Evolutionary conservation across 1,139 yeast species (phyloP), one percentile per base, ranked within the genome.

Genomic region (Nadsonia commutata): DNA sequence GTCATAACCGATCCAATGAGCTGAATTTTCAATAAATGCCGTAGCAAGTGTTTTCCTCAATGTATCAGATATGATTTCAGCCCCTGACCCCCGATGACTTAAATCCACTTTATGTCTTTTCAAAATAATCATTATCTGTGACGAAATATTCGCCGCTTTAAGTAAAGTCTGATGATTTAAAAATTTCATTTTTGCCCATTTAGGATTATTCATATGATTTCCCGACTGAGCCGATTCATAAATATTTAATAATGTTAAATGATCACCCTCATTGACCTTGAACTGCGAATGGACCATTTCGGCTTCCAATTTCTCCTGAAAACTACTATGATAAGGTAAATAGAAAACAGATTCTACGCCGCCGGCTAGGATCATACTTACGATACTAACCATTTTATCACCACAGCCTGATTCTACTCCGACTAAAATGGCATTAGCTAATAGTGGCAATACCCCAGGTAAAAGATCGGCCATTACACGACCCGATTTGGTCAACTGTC

Each of bases 251-350:
- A 85, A 61, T 1, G 95, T 82, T 49, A 86, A 66, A 60, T 83
- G 94, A 60, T 86, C 96, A 47, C 96, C 95, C 54, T 83, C 93
- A 52, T 80, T 85, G 1, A 90, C 93, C 62, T 81, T 80, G 41
- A 74, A 67, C 64, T 75, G 70, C 57, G 80, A 78, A 45, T 56
- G 59, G 31, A 48, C 52, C 4, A 43, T 43, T 7, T 45, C 46
- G 11, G 79, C 78, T 60, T 81, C 90, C 3, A 90, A 85, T 48
- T 78, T 70, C 59, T 80, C 80, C 51, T 76, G 71, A 27, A 83
- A 84, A 47, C 74, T 71, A 1, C 78, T 27, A n/a, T n/a, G n/a
- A 13, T 11, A 76, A 7, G 94, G 94, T 58, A 90, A 75, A 39
- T 81, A 79, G 60, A 82, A 80, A 7, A 81, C 82, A 49, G 74